Percentiles rank a stretch among this genome's conserved stretches.
These are phyloP conservation scores for Diutina siamensis DNA, from an alignment of 1,139 yeast species.

Conservation along the genomic window DNA sequence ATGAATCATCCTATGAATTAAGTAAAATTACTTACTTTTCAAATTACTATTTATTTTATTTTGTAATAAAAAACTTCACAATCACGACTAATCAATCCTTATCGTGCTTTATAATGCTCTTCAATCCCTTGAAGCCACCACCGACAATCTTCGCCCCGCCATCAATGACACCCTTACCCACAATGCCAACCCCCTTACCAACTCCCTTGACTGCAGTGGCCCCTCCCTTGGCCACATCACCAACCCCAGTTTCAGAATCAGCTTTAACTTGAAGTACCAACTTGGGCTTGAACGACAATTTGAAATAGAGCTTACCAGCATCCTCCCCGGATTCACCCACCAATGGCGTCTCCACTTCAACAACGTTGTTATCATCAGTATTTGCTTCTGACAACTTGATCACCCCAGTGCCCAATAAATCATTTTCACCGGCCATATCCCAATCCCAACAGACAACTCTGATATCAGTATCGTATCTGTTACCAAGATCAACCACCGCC, in stretches of 20 bases:
- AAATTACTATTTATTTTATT: no score
- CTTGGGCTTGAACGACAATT: constrained; percentile 55
- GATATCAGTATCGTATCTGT: constrained; percentile 51
- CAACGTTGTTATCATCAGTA: constrained; percentile 34
- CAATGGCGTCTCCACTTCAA: constrained; percentile 43
- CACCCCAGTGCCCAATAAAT: constrained; percentile 58
- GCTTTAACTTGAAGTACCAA: constrained; percentile 43
- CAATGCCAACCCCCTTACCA: constrained; percentile 37
- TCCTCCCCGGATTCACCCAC: constrained; percentile 41
- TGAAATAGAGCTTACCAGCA: constrained; percentile 55
- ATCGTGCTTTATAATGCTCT: neutral
- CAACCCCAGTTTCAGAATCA: constrained; percentile 26
- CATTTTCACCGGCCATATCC: constrained; percentile 91
- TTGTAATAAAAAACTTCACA: neutral
- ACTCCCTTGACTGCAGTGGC: constrained; percentile 15
- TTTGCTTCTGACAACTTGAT: constrained; percentile 45
- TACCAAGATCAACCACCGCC: constrained; percentile 33
- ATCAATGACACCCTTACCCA: constrained; percentile 14
- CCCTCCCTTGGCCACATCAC: constrained; percentile 25
- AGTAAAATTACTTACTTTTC: neutral
- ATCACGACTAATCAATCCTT: neutral
- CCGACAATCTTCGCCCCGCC: neutral
- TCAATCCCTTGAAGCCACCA: constrained; percentile 3
- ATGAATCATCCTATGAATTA: no score
- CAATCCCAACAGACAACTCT: constrained; percentile 63